phyloP scores from a whole-genome alignment of 805 yeast species.

The Huiozyma sinensis region DNA sequence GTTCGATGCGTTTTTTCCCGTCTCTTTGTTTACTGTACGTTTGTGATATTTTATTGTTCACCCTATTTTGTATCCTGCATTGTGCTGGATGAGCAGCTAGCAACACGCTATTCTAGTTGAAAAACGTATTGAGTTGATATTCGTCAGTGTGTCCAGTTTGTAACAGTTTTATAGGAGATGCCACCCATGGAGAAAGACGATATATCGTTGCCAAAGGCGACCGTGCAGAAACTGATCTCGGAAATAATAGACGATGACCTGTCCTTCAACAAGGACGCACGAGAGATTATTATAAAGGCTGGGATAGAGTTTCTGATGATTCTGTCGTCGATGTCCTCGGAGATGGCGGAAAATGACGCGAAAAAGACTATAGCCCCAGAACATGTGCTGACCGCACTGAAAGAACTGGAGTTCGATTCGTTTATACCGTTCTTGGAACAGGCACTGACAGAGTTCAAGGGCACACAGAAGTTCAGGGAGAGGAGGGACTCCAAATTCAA shows the following conservation, averaged over 20 bases:
- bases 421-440: slow-evolving; percentile 75
- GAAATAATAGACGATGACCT: slow-evolving; percentile 86
- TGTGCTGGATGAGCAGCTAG: too few relatives aligned
- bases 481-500: slow-evolving; percentile 87
- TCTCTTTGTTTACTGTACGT: too few relatives aligned
- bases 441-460: slow-evolving; percentile 78
- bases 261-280: slow-evolving; percentile 82
- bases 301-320: slow-evolving; percentile 95
- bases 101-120: too few relatives aligned
- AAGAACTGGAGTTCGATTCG: slow-evolving; percentile 76
- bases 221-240: slow-evolving; percentile 87
- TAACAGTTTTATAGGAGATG: slow-evolving; percentile 2
- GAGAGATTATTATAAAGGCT: slow-evolving; percentile 92
- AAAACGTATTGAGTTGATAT: too few relatives aligned
- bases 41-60: too few relatives aligned
- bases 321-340: slow-evolving; percentile 84
- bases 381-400: slow-evolving; percentile 83
- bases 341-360: slow-evolving; percentile 90
- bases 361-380: slow-evolving; percentile 95
- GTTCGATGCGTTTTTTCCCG: too few relatives aligned
- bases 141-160: too few relatives aligned
- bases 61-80: too few relatives aligned
- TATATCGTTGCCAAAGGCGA: slow-evolving; percentile 44
- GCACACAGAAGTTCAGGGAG: slow-evolving; percentile 77
- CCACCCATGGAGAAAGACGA: slow-evolving; percentile 15